phyloP scores from a whole-genome alignment of 1,139 yeast species.

The Candida glucosophila region DNA sequence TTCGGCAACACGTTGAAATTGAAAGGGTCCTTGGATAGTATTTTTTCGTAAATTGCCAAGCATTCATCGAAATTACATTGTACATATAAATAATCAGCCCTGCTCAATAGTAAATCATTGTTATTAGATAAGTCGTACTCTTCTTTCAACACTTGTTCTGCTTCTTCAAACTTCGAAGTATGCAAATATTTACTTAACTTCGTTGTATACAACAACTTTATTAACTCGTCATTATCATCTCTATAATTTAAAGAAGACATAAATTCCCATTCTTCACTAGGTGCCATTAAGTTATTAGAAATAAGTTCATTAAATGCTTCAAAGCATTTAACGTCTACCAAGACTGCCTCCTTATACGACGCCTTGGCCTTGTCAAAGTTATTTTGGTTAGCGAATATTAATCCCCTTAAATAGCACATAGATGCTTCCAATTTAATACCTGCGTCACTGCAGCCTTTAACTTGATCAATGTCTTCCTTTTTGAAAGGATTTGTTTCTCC shows the following conservation, averaged over 20 bases:
- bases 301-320: conserved; percentile 86
- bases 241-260: conserved; percentile 60
- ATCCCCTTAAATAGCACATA: conserved; percentile 78
- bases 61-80: conserved; percentile 81
- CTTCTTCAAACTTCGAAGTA: conserved; percentile 51
- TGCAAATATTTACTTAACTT: conserved; percentile 68
- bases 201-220: conserved; percentile 67
- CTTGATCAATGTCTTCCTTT: conserved; percentile 26
- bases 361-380: conserved; percentile 83
- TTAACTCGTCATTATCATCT: conserved; percentile 75
- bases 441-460: conserved; percentile 45
- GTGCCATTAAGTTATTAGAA: conserved; percentile 67
- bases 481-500: conserved; percentile 78
- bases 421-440: conserved; percentile 84
- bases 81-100: conserved; percentile 64
- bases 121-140: conserved; percentile 67
- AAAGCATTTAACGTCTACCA: conserved; percentile 83
- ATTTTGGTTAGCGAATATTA: conserved; percentile 74
- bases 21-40: conserved; percentile 55
- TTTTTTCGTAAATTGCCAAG: conserved; percentile 59
- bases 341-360: conserved; percentile 78
- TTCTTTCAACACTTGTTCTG: conserved; percentile 56
- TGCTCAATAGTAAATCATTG: conserved; percentile 58
- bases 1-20: conserved; percentile 71
- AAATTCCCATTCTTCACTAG: conserved; percentile 83